Evolutionary conservation across 2,329 filamentous ascomycete genomes (phyloP), one percentile per base, ranked within the genome.

Genomic region (Colletotrichum lentis): DNA sequence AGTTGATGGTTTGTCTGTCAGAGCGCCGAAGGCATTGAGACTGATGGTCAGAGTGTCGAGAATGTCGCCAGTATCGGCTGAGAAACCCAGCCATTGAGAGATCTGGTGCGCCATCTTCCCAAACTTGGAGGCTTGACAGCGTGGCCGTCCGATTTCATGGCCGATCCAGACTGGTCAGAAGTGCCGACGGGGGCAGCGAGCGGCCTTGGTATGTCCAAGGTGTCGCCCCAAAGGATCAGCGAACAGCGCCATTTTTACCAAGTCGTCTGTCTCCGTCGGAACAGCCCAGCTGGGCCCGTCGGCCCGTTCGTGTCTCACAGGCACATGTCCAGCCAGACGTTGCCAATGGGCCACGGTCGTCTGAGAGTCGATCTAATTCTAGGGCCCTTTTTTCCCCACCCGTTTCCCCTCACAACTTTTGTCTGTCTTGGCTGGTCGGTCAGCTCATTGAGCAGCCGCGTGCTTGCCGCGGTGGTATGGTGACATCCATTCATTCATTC

Each of bases 101-200:
- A 18, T 14, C 14, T 6, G n/a, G 35, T 20, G 22, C 22, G 27
- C 44, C 47, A 58, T 41, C 35, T 20, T 52, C 67, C 16, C 27
- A 24, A 44, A 44, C 5, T 57, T 41, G 27, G 56, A 44, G 52
- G 39, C 55, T 52, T 62, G 63, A 58, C 52, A 67, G 31, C 52
- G 39, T 62, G 52, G 56, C 63, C 27, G 11, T 20, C 50, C 55
- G 27, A 18, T 62, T 49, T 57, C 52, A 57, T 67, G 56, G 63
- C 63, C 41, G 44, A 57, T 35, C 37, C 37, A 43, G 66, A 69
- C 56, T 67, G 66, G 56, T 46, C 53, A 18, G 58, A 47, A 46
- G 10, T 39, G 62, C 62, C 44, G 53, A 6, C 12, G 20, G 27
- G 16, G 43, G 47, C n/a, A 16, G 27, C 27, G 27, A 16, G 27